These are phyloP conservation scores for Apophysomyces trapeziformis DNA, from an alignment of 371 early-diverging fungal species.

Conservation along the genomic window DNA sequence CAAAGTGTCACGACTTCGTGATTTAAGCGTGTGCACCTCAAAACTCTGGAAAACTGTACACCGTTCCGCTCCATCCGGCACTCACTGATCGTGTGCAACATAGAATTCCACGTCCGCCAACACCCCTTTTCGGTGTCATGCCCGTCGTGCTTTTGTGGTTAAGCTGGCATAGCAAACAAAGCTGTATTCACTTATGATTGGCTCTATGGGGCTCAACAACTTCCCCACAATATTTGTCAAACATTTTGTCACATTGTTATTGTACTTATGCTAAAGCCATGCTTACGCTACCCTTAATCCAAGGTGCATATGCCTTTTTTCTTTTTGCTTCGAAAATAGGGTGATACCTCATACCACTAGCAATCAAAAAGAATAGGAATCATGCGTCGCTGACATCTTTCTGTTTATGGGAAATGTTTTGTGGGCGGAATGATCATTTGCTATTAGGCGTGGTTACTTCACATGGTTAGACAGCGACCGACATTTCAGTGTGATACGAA, in stretches of 20 bases:
- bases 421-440: slow-evolving; percentile 1
- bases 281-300: not conserved
- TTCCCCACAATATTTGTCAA: not conserved
- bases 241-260: slow-evolving; percentile 5
- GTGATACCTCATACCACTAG: not conserved
- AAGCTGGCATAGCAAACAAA: not conserved
- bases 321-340: not conserved
- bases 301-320: not conserved
- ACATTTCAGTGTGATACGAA: slow-evolving; percentile 4
- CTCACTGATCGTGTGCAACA: slow-evolving; percentile 1
- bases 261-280: slow-evolving; percentile 1
- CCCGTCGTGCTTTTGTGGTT: not conserved
- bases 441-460: slow-evolving; percentile 2
- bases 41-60: not conserved
- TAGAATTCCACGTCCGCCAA: not conserved
- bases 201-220: not conserved
- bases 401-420: slow-evolving; percentile 6
- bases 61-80: not conserved
- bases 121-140: not conserved
- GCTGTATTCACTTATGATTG: not conserved
- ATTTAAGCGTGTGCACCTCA: too few species aligned
- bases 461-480: not conserved
- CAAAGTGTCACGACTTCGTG: too few species aligned
- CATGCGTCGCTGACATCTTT: slow-evolving; percentile 2
- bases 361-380: not conserved